Evolutionary conservation across 2,329 filamentous ascomycete species (phyloP), one percentile per base, ranked within the genome.

Genomic region (Epichloe sylvatica): DNA sequence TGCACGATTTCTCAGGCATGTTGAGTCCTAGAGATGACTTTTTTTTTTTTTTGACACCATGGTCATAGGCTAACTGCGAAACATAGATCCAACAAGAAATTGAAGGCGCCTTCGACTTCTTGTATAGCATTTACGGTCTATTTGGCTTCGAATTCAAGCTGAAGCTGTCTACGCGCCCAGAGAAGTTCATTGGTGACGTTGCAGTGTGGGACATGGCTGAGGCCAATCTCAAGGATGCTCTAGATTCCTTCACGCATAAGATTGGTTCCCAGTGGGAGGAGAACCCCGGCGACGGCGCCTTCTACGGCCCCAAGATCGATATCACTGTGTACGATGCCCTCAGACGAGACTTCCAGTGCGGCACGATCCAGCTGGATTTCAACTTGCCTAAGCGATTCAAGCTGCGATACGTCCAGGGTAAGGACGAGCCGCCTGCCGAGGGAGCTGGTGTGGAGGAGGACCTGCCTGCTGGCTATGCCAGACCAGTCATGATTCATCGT

Each of bases 271-370:
- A 81, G 55, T 98, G 92, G 92, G 84, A 87, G 65, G 74, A 95
- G 47, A 95, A 97, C 68, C 84, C 88, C 52, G 92, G 91, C 51
- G 92, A 98, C 60, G 92, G 92, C 63, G 92, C 92, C 48, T 98
- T 97, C 71, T 98, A 98, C 66, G 92, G 92, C 2, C 92, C 92
- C 47, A 98, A 98, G 78, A 95, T 97, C 59, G 92, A 98, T 60
- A 92, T 98, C 62, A 94, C 87, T 53, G 90, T 98, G 61, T 83
- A 82, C 47, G 91, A 96, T 67, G 87, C 87, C 43, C 73, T 96
- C 57, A 81, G 81, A 67, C 80, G 90, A 64, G 86, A 67, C 49
- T 63, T 64, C 54, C 66, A 69, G 58, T 68, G 66, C 54, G 66
- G 91, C 58, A 97, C 91, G 12, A 94, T 97, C 57, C 91, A 97